Evolutionary conservation across 495 filamentous ascomycete species (phyloP), one percentile per base, ranked within the genome.

Genomic region (Lophiostoma macrostomum): DNA sequence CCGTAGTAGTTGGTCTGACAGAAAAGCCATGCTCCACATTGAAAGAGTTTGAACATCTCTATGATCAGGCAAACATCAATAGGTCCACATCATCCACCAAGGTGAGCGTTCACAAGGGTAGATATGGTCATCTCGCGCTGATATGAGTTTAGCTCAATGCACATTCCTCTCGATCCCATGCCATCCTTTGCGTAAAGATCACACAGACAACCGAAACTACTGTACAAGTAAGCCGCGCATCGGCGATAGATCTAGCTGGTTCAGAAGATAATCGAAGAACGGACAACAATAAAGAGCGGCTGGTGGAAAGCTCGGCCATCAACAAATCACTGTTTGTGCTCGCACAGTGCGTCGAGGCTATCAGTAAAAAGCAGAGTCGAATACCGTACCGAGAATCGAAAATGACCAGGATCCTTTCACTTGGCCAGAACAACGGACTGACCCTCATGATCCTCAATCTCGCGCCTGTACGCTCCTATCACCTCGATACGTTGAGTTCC

Each of bases 391-490:
- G 90, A 46, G 93, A 98, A 67, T 88, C 84, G 20, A 98, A 97
- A 74, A 96, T 97, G 93, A 98, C 93, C 3, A 78, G 93, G 29
- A 96, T 98, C 27, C 68, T 98, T 24, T 91, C 85, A 0, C 73
- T 96, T 10, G 93, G 93, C 0, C 93, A 98, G 69, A 97, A 97
- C 67, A 90, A 96, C 56, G 91, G 93, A 11, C 76, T 95, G 35
- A 96, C 91, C 0, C 76, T 97, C 50, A 98, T 98, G 93, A 93
- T 98, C 49, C 76, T 98, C 30, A 98, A 96, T 64, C 78, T 97
- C 0, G 91, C 93, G 0, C 90, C 87, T 5, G 76, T 86, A 41
- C 82, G 81, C 58, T 89, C 84, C 50, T 97, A 94, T 61, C 93
- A 98, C 58, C 74, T 96, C 39, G 93, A 98, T 67, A 96, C 93